These are phyloP conservation scores for Diaporthe ampelina DNA, from an alignment of 2,329 filamentous ascomycete species.

Conservation along the genomic window DNA sequence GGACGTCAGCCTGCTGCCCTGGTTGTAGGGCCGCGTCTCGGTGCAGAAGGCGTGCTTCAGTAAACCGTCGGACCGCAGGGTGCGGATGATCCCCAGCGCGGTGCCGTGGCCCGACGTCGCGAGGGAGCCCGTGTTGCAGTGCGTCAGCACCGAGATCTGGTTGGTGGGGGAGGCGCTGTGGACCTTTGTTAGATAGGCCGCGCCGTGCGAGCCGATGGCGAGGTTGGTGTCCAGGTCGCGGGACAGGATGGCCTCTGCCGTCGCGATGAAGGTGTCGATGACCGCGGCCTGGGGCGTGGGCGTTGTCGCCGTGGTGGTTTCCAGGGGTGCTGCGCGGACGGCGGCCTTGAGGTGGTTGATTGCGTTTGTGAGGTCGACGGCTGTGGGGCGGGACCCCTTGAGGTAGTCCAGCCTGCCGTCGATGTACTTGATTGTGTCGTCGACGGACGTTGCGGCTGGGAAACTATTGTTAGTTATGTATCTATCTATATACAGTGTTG, in stretches of 20 bases:
- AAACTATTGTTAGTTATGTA: background rate
- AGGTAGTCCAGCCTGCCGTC: conserved; percentile 86
- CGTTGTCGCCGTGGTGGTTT: conserved; percentile 48
- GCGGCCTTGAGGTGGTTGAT: conserved; percentile 81
- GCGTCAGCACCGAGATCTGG: conserved; percentile 87
- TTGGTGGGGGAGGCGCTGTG: conserved; percentile 61
- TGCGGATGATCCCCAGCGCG: conserved; percentile 92
- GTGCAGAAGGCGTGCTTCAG: conserved; percentile 93
- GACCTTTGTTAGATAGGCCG: conserved; percentile 82
- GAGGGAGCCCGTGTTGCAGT: conserved; percentile 98
- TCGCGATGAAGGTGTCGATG: conserved; percentile 78
- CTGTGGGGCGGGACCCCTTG: conserved; percentile 90
- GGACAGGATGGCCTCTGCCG: conserved; percentile 87
- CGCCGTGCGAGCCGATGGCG: conserved; percentile 85
- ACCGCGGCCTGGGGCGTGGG: conserved; percentile 65
- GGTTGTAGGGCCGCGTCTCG: conserved; percentile 97
- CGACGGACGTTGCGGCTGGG: conserved; percentile 57
- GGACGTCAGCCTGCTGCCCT: conserved; percentile 93
- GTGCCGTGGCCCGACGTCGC: conserved; percentile 99
- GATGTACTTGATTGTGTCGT: conserved; percentile 79
- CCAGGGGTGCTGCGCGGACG: conserved; percentile 64
- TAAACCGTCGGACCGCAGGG: conserved; percentile 74
- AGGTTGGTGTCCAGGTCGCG: conserved; percentile 91
- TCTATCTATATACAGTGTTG: no score
- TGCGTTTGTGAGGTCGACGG: conserved; percentile 94